phyloP scores from a whole-genome alignment of 2,329 filamentous ascomycete genomes.

The Ploettnerulaceae sp. region DNA sequence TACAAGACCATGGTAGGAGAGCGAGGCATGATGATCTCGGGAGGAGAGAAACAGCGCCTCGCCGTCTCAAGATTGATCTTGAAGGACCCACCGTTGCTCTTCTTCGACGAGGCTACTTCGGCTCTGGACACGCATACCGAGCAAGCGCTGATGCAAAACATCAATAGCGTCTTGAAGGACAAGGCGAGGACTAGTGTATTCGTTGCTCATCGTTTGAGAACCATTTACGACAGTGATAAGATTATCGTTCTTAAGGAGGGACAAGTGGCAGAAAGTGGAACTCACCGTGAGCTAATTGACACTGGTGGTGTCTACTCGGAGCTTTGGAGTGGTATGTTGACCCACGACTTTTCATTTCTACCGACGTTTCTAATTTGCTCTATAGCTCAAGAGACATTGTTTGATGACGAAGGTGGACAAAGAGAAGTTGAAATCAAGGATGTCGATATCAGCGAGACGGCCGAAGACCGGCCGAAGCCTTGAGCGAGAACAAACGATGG shows the following conservation, averaged over 20 bases:
- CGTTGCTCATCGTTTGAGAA: slow-evolving; percentile 85
- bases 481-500: background rate
- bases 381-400: slow-evolving; percentile 58
- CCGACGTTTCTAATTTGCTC: slow-evolving; percentile 14
- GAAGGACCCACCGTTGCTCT: slow-evolving; percentile 84
- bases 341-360: slow-evolving; percentile 1
- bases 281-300: slow-evolving; percentile 79
- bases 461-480: slow-evolving; percentile 9
- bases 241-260: slow-evolving; percentile 89
- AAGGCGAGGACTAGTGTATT: slow-evolving; percentile 90
- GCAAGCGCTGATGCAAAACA: slow-evolving; percentile 83
- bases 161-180: slow-evolving; percentile 86
- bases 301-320: slow-evolving; percentile 76
- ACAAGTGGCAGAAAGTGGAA: slow-evolving; percentile 81
- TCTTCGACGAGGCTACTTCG: slow-evolving; percentile 93
- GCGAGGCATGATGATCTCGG: slow-evolving; percentile 93
- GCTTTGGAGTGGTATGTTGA: slow-evolving; percentile 75
- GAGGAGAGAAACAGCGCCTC: slow-evolving; percentile 87
- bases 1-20: slow-evolving; percentile 91
- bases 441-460: slow-evolving; percentile 11
- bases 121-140: slow-evolving; percentile 92
- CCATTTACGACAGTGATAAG: slow-evolving; percentile 87
- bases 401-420: slow-evolving; percentile 43
- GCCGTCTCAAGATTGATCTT: slow-evolving; percentile 79
- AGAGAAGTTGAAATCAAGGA: slow-evolving; percentile 31